Evolutionary conservation across 768 basidiomycete genomes (phyloP), one percentile per base, ranked within the genome.

Genomic region (Leccinum rimulosum): DNA sequence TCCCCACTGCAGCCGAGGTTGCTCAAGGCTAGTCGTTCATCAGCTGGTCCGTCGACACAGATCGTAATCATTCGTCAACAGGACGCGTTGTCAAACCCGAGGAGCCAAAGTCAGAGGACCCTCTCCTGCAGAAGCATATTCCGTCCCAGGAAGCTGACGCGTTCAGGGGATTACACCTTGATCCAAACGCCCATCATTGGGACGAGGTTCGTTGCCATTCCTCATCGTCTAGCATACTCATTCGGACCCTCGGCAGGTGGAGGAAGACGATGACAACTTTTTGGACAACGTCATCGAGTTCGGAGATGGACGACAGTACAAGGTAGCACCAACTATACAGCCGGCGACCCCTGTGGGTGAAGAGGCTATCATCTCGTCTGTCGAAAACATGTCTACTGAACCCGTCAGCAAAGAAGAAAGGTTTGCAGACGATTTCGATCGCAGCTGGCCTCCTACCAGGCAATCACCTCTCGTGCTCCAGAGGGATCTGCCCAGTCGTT

Each of bases 1-100:
- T 99, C 70, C 97, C 97, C 7, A 99, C 97, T 6, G 95, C 96
- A 50, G 93, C 93, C 38, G 97, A 99, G 77, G 93, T 94, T 48
- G 92, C 92, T 7, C 87, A 88, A 77, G 88, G 92, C 88, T 64
- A 66, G 83, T 77, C 22, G 36, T 54, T 55, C 55, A 49, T 51
- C 38, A 19, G 27, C 22, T 55, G 50, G 25, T 30, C 22, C 45
- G 9, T 57, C 53, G 7, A 54, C 57, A n/a, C 31, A 45, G 11
- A 52, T 54, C 50, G 36, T 66, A 63, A 66, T 57, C 52, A 54
- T 65, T 52, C 67, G 54, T 30, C 54, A 27, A 47, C 57, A 72
- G 70, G 61, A 33, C 66, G 67, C 27, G 28, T 56, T 50, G 57
- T 58, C 9, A 66, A 70, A 54, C 11, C 43, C 7, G 73, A 73